Conservation (phyloP, 1,284 basidiomycete species). For the Ustilago cynodontis region DNA sequence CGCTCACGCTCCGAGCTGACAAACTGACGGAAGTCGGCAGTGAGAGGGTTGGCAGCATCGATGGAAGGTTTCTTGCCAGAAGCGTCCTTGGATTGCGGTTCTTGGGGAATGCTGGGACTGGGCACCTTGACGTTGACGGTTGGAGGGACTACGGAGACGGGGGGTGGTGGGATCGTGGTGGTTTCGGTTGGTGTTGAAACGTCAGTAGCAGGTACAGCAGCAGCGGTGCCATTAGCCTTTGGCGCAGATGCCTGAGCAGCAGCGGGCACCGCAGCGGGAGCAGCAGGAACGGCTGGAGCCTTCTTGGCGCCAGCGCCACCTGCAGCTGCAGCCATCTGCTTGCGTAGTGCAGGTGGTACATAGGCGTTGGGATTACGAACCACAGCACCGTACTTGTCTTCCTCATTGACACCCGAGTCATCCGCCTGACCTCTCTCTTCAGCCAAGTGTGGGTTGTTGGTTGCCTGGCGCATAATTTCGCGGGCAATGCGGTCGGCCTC, state of each 20-base stretch:
- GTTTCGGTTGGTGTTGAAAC: conserved; percentile 13
- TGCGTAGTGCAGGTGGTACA: conserved; percentile 85
- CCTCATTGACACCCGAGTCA: conserved; percentile 82
- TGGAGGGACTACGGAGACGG: conserved; percentile 23
- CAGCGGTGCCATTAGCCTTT: conserved; percentile 43
- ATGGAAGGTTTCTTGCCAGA: conserved; percentile 33
- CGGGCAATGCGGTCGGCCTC: conserved; percentile 88
- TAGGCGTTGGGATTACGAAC: conserved; percentile 89
- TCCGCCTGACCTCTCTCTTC: conserved; percentile 89
- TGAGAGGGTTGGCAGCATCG: conserved; percentile 54
- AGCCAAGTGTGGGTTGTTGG: conserved; percentile 83
- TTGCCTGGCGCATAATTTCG: conserved; percentile 80
- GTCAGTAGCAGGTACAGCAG: conserved; percentile 12
- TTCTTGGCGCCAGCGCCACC: conserved; percentile 49
- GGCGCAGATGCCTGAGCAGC: conserved; percentile 7
- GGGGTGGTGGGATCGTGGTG: conserved; percentile 17
- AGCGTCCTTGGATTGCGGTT: conserved; percentile 17
- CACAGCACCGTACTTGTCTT: conserved; percentile 97
- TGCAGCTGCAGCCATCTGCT: conserved; percentile 62
- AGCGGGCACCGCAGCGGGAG: conserved; percentile 20
- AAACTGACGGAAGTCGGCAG: conserved; percentile 66
- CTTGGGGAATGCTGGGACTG: conserved; percentile 44
- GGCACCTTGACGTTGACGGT: conserved; percentile 53
- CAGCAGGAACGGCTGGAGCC: conserved; percentile 36
- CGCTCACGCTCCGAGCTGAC: conserved; percentile 66